phyloP scores from a whole-genome alignment of 352 stramenopile genomes.

The Phytophthora kernoviae region DNA sequence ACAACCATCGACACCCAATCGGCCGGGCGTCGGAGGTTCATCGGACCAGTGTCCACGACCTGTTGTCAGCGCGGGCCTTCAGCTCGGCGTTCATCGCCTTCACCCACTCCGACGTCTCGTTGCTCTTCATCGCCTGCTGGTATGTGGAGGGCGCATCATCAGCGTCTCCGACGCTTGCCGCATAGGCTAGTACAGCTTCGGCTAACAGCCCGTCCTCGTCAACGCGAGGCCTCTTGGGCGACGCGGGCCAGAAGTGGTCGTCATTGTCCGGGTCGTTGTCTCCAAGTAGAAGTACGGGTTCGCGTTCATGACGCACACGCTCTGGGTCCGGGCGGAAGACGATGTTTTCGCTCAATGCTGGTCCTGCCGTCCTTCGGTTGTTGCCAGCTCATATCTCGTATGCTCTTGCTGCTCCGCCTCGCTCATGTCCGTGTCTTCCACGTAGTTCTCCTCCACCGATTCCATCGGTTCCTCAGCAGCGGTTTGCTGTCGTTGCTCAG shows the following conservation, averaged over 20 bases:
- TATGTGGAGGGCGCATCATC: no score
- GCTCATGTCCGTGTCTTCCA: constrained; percentile 7
- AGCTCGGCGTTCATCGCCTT: constrained; percentile 4
- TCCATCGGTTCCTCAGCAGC: background rate
- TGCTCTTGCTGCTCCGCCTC: background rate
- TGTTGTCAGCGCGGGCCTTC: no score
- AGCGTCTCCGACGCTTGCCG: background rate
- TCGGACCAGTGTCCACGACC: background rate
- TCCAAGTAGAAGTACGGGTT: background rate
- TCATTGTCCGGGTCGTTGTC: constrained; percentile 7
- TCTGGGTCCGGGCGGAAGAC: constrained; percentile 4
- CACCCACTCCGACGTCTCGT: constrained; percentile 13
- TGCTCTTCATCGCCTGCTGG: no score
- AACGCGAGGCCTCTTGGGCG: background rate
- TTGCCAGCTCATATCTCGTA: constrained; percentile 1
- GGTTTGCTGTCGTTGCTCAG: constrained; percentile 1
- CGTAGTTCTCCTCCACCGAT: background rate
- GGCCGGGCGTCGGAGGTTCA: constrained; percentile 1
- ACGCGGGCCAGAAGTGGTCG: constrained; percentile 2
- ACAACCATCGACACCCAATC: constrained; percentile 35
- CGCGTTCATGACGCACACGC: background rate
- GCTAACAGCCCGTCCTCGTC: background rate
- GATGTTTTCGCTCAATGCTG: background rate
- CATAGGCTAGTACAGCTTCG: background rate
- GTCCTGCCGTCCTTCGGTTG: background rate